Conservation (phyloP, 73 alveolate species). For the Breviolum minutum region DNA sequence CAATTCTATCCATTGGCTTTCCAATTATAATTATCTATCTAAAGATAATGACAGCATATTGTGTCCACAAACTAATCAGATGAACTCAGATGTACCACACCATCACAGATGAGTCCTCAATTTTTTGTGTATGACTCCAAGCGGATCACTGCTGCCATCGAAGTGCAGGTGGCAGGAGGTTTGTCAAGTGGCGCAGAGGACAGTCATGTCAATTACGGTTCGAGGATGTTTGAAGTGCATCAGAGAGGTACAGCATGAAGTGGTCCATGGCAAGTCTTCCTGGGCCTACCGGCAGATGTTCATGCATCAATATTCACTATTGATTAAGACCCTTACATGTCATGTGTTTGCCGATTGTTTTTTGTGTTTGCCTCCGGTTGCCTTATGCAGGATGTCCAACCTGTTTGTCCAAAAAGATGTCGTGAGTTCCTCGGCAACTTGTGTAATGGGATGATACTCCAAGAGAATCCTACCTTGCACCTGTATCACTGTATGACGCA, state of each 20-base stretch:
- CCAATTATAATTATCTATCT: neutral
- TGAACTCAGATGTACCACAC: neutral
- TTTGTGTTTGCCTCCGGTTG: neutral
- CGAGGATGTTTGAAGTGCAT: neutral
- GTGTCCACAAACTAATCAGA: neutral
- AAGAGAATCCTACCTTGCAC: neutral
- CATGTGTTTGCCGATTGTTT: no score
- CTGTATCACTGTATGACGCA: neutral
- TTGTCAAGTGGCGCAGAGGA: neutral
- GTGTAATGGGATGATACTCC: neutral
- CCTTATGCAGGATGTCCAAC: neutral
- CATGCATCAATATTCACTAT: no score
- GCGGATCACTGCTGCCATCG: neutral
- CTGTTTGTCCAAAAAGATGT: neutral
- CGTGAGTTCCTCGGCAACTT: neutral
- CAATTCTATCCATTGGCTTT: no score
- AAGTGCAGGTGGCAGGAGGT: slow-evolving; percentile 9
- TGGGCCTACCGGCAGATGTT: no score
- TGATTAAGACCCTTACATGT: no score
- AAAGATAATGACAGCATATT: no score
- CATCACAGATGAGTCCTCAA: neutral
- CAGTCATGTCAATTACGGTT: neutral
- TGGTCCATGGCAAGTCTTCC: no score
- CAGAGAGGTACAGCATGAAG: no score
- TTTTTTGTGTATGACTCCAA: neutral